These are phyloP conservation scores for Chloropicon primus DNA, from an alignment of 139 green algal species.

Conservation along the genomic window DNA sequence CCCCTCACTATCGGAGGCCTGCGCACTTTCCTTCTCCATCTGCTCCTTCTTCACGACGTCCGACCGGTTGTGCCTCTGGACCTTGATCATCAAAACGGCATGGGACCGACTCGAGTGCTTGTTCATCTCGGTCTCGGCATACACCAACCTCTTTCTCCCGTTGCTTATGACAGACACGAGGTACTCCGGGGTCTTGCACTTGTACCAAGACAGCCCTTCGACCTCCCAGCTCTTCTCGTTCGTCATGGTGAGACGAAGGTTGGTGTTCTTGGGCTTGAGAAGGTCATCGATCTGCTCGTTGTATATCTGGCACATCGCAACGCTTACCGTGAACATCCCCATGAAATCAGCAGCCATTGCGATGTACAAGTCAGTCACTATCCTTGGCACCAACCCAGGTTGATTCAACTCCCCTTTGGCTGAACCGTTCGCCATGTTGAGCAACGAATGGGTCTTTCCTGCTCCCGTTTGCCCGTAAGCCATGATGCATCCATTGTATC, in stretches of 20 bases:
- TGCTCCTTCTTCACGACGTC: background rate
- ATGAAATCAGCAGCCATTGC: conserved; percentile 2
- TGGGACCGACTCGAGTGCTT: conserved; percentile 24
- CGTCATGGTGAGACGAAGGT: background rate
- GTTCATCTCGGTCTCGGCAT: conserved; percentile 29
- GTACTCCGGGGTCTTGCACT: conserved; percentile 2
- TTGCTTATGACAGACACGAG: conserved; percentile 5
- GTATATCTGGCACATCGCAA: conserved; percentile 23
- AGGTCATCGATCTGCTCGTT: conserved; percentile 24
- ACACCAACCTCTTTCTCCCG: conserved; percentile 9
- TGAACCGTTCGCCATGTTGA: conserved; percentile 8
- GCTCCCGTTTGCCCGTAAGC: conserved; percentile 11
- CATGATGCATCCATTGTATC: conserved; percentile 1
- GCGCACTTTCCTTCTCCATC: background rate
- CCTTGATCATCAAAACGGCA: conserved; percentile 19
- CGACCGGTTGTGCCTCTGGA: conserved; percentile 3
- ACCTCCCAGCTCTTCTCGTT: conserved; percentile 6
- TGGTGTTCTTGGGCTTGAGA: conserved; percentile 3
- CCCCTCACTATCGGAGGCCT: background rate
- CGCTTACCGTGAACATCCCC: conserved; percentile 2
- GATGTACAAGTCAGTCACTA: conserved; percentile 13
- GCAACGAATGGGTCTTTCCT: conserved; percentile 14
- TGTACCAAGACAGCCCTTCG: conserved; percentile 11
- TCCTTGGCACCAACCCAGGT: conserved; percentile 11
- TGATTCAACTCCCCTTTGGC: background rate